These are phyloP conservation scores for Coniella vitis DNA, from an alignment of 2,329 filamentous ascomycete genomes.

Conservation along the genomic window DNA sequence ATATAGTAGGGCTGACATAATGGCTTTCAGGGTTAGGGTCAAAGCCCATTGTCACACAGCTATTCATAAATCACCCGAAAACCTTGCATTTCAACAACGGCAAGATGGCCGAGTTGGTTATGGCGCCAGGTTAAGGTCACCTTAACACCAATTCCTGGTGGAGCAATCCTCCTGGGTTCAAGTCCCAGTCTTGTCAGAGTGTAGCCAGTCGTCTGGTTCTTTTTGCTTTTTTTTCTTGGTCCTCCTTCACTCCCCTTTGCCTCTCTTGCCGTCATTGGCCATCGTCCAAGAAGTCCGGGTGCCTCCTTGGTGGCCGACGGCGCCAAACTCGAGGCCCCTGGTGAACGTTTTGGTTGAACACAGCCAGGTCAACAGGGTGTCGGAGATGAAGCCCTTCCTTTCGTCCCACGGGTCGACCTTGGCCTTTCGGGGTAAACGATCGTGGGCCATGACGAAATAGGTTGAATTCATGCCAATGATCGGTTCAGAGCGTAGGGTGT, in stretches of 20 bases:
- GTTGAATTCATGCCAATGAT: constrained; percentile 15
- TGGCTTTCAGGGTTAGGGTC: too few species aligned
- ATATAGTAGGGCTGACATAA: too few species aligned
- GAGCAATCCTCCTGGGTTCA: too few species aligned
- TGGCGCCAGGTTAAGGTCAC: too few species aligned
- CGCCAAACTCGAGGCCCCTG: constrained; percentile 8
- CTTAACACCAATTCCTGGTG: not conserved
- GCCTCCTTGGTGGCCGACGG: not conserved
- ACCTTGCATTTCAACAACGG: too few species aligned
- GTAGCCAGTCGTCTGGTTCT: too few species aligned
- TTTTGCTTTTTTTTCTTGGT: too few species aligned
- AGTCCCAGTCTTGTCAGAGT: too few species aligned
- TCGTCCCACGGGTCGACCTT: constrained; percentile 11
- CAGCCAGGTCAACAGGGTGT: constrained; percentile 1
- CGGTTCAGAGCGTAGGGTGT: not conserved
- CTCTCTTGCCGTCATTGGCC: not conserved
- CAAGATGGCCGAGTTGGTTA: too few species aligned
- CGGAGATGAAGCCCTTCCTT: constrained; percentile 8
- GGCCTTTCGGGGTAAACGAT: constrained; percentile 9
- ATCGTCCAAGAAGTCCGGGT: not conserved
- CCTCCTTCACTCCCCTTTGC: too few species aligned
- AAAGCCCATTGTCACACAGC: too few species aligned
- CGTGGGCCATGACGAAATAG: constrained; percentile 10
- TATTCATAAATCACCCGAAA: too few species aligned
- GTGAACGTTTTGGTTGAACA: constrained; percentile 4